These are phyloP conservation scores for Penicillium palitans DNA, from an alignment of 2,329 filamentous ascomycete genomes.

Conservation along the genomic window DNA sequence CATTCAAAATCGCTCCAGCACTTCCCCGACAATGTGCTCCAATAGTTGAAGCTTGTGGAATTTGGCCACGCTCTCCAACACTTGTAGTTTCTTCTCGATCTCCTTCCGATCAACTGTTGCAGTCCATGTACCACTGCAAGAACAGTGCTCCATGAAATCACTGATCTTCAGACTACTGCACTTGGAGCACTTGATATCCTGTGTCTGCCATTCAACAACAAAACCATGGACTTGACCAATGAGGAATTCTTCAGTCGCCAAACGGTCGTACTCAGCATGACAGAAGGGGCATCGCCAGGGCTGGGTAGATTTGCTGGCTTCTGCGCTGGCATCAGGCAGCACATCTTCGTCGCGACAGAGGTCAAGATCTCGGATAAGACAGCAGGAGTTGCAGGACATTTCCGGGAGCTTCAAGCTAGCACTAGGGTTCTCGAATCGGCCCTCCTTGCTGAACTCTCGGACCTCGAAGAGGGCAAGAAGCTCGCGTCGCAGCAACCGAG, in stretches of 20 bases:
- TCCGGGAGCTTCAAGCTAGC: conserved; percentile 71
- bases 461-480: conserved; percentile 88
- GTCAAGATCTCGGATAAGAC: conserved; percentile 83
- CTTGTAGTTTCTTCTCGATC: conserved; percentile 63
- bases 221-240: conserved; percentile 73
- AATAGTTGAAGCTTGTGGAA: conserved; percentile 84
- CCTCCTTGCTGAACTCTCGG: conserved; percentile 86
- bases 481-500: conserved; percentile 83
- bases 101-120: conserved; percentile 68
- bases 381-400: conserved; percentile 87
- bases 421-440: conserved; percentile 83
- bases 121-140: conserved; percentile 83
- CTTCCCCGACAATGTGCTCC: conserved; percentile 67
- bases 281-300: conserved; percentile 79
- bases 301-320: conserved; percentile 39
- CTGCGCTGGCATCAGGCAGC: conserved; percentile 54
- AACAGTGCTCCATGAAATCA: conserved; percentile 96
- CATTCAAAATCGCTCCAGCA: conserved; percentile 45
- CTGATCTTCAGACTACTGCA: conserved; percentile 69
- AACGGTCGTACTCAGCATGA: conserved; percentile 70
- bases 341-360: conserved; percentile 87
- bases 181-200: conserved; percentile 85
- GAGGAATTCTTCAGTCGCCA: conserved; percentile 79
- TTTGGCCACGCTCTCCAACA: conserved; percentile 72
- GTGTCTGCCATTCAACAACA: conserved; percentile 77